These are phyloP conservation scores for Blastocladiella emersonii DNA, from an alignment of 371 early-diverging fungal species.

Conservation along the genomic window DNA sequence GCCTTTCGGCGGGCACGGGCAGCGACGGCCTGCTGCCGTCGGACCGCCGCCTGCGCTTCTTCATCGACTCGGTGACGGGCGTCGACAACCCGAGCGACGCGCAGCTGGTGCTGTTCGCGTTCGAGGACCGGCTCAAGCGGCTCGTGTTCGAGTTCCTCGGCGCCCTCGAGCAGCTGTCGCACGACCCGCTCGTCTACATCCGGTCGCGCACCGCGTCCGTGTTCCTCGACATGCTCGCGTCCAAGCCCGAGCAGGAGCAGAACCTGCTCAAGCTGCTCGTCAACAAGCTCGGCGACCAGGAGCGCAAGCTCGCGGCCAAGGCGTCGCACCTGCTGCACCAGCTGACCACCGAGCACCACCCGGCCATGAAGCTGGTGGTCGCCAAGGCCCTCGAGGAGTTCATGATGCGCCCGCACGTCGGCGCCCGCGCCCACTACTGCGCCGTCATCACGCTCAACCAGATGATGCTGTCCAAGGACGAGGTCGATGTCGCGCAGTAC, in stretches of 20 bases:
- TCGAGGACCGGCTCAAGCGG: conserved; percentile 86
- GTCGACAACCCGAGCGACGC: conserved; percentile 10
- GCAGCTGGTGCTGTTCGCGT: conserved; percentile 75
- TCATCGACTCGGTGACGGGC: conserved; percentile 2
- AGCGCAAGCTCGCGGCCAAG: conserved; percentile 74
- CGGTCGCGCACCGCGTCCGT: conserved; percentile 58
- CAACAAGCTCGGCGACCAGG: conserved; percentile 89
- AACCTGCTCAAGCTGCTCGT: conserved; percentile 77
- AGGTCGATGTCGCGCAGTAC: conserved; percentile 57
- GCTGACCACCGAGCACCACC: conserved; percentile 54
- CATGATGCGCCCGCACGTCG: conserved; percentile 50
- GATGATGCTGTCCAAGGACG: conserved; percentile 58
- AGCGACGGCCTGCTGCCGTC: conserved; percentile 42
- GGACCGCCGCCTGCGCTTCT: conserved; percentile 61
- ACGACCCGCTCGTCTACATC: conserved; percentile 71
- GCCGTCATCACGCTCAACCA: conserved; percentile 80
- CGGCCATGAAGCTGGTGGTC: conserved; percentile 78
- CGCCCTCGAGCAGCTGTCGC: conserved; percentile 57
- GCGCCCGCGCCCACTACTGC: conserved; percentile 65
- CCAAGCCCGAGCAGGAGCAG: conserved; percentile 91
- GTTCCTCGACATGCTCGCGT: conserved; percentile 56
- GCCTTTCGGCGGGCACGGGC: background rate
- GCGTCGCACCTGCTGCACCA: conserved; percentile 58
- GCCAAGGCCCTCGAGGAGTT: conserved; percentile 74
- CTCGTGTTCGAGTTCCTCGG: conserved; percentile 73